Conservation (phyloP, 2,329 filamentous ascomycete genomes). For the Epichloe bromicola region DNA sequence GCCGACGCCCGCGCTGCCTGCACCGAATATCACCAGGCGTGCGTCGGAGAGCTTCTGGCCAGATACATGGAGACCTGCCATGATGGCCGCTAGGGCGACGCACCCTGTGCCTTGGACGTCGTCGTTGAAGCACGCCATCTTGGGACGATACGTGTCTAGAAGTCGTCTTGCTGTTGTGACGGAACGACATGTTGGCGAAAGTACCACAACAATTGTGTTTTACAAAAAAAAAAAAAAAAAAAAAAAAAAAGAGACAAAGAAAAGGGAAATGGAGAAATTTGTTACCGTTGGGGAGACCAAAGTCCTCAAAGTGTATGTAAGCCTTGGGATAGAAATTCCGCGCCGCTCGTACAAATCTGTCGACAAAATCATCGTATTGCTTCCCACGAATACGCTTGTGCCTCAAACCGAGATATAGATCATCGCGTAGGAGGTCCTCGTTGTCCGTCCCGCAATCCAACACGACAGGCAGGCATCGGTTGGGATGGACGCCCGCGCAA, state of each 20-base stretch:
- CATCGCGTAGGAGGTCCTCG: conserved; percentile 56
- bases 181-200: background rate
- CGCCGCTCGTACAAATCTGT: conserved; percentile 56
- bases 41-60: conserved; percentile 54
- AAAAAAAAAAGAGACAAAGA: too few species aligned
- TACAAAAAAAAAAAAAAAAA: too few species aligned
- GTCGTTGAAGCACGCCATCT: conserved; percentile 80
- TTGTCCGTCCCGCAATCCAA: conserved; percentile 83
- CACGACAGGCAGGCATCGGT: conserved; percentile 65
- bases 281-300: conserved; percentile 59
- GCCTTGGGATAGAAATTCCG: conserved; percentile 62
- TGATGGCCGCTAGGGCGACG: conserved; percentile 71
- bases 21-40: conserved; percentile 63
- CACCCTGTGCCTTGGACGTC: conserved; percentile 84
- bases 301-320: conserved; percentile 85
- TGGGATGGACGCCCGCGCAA: conserved; percentile 76
- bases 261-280: background rate
- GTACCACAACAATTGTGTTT: background rate
- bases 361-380: conserved; percentile 65
- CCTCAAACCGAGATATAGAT: conserved; percentile 65
- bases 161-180: conserved; percentile 47
- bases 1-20: conserved; percentile 70
- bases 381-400: conserved; percentile 54
- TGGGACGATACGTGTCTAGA: conserved; percentile 58
- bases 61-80: conserved; percentile 60